These are phyloP conservation scores for Fonsecaea nubica DNA, from an alignment of 2,329 filamentous ascomycete species.

Conservation along the genomic window DNA sequence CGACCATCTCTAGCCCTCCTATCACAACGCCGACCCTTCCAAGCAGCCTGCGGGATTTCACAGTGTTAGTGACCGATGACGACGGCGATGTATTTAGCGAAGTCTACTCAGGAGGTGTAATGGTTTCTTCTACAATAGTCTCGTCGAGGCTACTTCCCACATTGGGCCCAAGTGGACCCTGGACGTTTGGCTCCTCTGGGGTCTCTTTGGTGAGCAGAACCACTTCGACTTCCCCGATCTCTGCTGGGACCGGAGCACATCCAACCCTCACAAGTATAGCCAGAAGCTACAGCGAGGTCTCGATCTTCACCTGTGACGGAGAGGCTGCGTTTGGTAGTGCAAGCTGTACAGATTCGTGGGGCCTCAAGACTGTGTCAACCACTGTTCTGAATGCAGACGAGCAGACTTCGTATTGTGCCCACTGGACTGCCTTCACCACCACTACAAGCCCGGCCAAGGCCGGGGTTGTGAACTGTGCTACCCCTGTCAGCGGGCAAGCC, in stretches of 20 bases:
- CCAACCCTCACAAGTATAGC: constrained; percentile 1
- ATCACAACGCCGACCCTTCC: not conserved
- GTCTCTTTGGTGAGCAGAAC: not conserved
- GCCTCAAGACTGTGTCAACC: constrained; percentile 3
- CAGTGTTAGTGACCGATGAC: not conserved
- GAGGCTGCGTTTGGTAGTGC: not conserved
- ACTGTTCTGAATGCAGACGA: not conserved
- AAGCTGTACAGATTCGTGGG: constrained; percentile 7
- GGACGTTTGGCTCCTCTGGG: not conserved
- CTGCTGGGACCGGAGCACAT: not conserved
- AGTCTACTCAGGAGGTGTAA: not conserved
- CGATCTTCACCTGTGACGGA: constrained; percentile 1
- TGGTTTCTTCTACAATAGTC: not conserved
- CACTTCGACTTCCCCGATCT: not conserved
- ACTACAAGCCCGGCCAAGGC: constrained; percentile 11
- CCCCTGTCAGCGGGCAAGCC: constrained; percentile 1
- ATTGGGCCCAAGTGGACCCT: not conserved
- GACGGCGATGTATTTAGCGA: not conserved
- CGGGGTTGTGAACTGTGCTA: constrained; percentile 9
- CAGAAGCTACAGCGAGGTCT: constrained; percentile 1
- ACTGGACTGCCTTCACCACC: constrained; percentile 8
- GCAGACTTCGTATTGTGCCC: not conserved
- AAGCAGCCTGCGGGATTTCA: not conserved
- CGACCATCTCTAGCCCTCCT: constrained; percentile 1
- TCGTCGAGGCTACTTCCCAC: constrained; percentile 1